These are phyloP conservation scores for Aspergillus leporis DNA, from an alignment of 495 filamentous ascomycete species.

Conservation along the genomic window DNA sequence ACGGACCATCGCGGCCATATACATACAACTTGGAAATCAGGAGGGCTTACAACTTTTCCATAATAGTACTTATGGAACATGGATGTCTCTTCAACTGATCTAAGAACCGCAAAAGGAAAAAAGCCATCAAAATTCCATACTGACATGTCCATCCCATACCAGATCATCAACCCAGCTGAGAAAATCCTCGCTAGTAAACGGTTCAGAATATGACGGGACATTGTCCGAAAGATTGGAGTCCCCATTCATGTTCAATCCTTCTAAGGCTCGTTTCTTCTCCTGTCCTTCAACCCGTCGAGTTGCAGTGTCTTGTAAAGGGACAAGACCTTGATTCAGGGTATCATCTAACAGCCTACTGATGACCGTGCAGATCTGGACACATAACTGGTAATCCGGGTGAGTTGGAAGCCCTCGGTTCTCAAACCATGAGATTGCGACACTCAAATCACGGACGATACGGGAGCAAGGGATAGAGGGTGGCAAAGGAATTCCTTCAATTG, in stretches of 20 bases:
- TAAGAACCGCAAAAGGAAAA: no score
- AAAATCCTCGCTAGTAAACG: slow-evolving; percentile 7
- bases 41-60: no score
- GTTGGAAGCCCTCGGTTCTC: background rate
- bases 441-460: slow-evolving; percentile 7
- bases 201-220: background rate
- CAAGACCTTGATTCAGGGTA: background rate
- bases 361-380: slow-evolving; percentile 7
- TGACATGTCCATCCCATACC: slow-evolving; percentile 4
- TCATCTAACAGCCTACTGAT: slow-evolving; percentile 4
- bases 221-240: background rate
- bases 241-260: background rate
- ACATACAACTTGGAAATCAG: no score
- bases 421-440: slow-evolving; percentile 9
- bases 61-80: background rate
- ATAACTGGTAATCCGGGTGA: slow-evolving; percentile 2
- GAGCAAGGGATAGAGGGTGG: background rate
- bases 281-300: background rate
- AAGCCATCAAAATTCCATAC: background rate
- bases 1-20: slow-evolving; percentile 37
- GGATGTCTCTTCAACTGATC: background rate
- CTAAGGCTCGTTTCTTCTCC: background rate
- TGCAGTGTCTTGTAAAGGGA: background rate
- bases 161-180: slow-evolving; percentile 10
- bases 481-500: background rate